Base-by-base conservation (phyloP, 192 early-diverging fungal species). In the Chytriomyces confervae region DNA sequence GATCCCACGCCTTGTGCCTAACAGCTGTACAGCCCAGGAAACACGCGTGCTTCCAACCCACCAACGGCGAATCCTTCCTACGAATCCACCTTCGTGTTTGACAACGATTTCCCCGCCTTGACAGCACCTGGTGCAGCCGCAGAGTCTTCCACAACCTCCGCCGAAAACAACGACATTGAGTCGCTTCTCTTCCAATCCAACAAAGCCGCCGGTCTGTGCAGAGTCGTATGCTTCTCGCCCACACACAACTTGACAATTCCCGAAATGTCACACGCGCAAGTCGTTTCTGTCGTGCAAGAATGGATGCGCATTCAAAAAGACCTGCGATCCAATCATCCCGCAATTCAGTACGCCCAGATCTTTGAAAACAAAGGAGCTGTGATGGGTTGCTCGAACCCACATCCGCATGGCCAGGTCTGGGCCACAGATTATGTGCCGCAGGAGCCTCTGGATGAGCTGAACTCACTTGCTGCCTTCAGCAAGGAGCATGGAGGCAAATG, bases 371-470 rank as follows among this genome's bases (percentile, higher is more conserved):
- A 99, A 86, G 97, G 97, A 10, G 84, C 92, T 0, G 87, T 90
- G 53, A 97, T 99, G 97, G 97, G 97, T 13, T 99, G 97, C 83
- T 96, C 95, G 36, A 97, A 96, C 79, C 96, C 97, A 24, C 97
- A 98, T 79, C 96, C 96, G 50, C 97, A 99, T 63, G 92, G 95
- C 46, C 96, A 97, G 80, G 86, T 86, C 77, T 98, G 97, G 97
- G 94, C 95, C 8, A 91, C 93, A 4, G 92, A 93, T 36, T 86
- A 87, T 53, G 86, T 98, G 3, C 97, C 97, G 0, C 88, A 91
- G 50, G 97, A 96, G 77, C 90, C 94, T 0, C 79, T 82, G 7
- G 85, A 88, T 44, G 96, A 99, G 76, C 80, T 97, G 11, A 70
- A 60, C 1, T 84, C 90, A 11, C 81, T 97, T 78, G 80, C 75